Conservation (phyloP, 1,284 basidiomycete genomes). For the Cystobasidium pallidum region DNA sequence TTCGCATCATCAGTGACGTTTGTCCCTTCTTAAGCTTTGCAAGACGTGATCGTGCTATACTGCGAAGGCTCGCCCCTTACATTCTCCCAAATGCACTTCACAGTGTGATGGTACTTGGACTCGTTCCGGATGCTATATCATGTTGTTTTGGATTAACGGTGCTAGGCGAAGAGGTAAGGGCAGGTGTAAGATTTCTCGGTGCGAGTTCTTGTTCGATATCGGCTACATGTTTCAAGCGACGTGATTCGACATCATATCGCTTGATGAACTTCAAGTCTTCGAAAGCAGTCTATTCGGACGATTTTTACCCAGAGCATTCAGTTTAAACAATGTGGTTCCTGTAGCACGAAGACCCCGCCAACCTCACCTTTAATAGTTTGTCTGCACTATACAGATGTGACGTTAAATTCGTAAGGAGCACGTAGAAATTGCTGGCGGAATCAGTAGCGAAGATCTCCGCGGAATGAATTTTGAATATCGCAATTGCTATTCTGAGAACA, state of each 20-base stretch:
- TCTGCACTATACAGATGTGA: constrained; percentile 90
- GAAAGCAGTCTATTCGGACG: constrained; percentile 52
- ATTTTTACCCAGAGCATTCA: too few species aligned
- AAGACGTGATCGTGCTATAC: too few species aligned
- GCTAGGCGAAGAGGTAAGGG: neutral
- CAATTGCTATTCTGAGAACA: constrained; percentile 72
- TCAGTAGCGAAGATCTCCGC: constrained; percentile 77
- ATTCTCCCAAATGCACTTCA: too few species aligned
- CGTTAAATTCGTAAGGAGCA: constrained; percentile 80
- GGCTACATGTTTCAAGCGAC: constrained; percentile 35
- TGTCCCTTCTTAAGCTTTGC: too few species aligned
- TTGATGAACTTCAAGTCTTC: constrained; percentile 66
- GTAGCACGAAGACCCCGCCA: too few species aligned
- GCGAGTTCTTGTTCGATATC: constrained; percentile 38
- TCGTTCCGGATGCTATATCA: neutral
- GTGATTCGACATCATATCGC: constrained; percentile 37
- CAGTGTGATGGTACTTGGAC: too few species aligned
- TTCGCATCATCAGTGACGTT: too few species aligned
- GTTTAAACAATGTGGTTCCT: too few species aligned
- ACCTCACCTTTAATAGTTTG: constrained; percentile 75
- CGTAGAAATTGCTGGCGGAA: constrained; percentile 82
- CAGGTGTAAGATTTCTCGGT: constrained; percentile 5
- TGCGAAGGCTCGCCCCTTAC: too few species aligned
- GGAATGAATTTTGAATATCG: constrained; percentile 81
- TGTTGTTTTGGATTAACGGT: neutral